A percentile compares a stretch with the other conserved stretches of the same genome.
phyloP scores from a whole-genome alignment of 495 filamentous ascomycete species.

The Tricharina praecox region DNA sequence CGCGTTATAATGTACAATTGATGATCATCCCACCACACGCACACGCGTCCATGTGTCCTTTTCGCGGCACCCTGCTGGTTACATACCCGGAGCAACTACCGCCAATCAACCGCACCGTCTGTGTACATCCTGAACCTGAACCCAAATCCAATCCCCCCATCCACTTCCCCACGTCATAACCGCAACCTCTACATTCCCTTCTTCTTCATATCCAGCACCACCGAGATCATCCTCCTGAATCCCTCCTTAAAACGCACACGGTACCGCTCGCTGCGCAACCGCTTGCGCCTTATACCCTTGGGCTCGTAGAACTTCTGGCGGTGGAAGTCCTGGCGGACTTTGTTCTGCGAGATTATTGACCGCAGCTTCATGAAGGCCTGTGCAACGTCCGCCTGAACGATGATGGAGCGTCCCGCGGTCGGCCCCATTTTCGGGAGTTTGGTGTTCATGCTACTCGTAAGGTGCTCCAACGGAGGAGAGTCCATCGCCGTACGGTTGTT shows the following conservation, averaged over 20 bases:
- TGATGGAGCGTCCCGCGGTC: conserved; percentile 41
- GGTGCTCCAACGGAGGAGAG: neutral
- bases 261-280: conserved; percentile 49
- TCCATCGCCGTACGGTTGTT: neutral
- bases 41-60: neutral
- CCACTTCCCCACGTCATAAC: no score
- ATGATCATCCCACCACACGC: no score
- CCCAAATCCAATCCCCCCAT: no score
- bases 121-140: no score
- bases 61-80: conserved; percentile 10
- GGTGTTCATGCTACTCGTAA: neutral
- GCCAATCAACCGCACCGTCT: no score
- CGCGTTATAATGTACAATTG: no score
- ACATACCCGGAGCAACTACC: conserved; percentile 3
- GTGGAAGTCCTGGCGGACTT: conserved; percentile 33
- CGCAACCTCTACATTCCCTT: conserved; percentile 53
- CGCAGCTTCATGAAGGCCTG: conserved; percentile 38
- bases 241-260: conserved; percentile 45
- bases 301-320: conserved; percentile 53
- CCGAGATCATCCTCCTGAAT: conserved; percentile 40
- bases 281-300: conserved; percentile 56
- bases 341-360: conserved; percentile 35
- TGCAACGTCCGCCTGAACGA: conserved; percentile 39
- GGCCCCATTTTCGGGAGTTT: conserved; percentile 33
- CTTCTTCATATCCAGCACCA: conserved; percentile 47